phyloP scores from a whole-genome alignment of 2,329 filamentous ascomycete species.

The Phyllosticta citriasiana region DNA sequence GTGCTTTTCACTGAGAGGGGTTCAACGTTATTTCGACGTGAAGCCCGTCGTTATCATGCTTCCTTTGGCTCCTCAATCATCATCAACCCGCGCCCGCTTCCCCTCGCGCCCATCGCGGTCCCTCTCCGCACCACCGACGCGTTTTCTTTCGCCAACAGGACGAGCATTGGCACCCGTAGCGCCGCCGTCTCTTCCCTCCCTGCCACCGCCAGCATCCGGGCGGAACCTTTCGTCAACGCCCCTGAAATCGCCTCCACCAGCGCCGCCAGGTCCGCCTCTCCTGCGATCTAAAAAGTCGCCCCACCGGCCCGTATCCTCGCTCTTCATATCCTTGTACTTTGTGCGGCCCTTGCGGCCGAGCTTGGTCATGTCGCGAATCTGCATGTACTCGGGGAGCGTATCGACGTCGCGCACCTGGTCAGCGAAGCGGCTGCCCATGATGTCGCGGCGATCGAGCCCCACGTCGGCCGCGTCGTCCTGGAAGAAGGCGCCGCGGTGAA shows the following conservation, averaged over 20 bases:
- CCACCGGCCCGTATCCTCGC: conserved; percentile 86
- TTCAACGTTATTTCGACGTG: not conserved
- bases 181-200: conserved; percentile 35
- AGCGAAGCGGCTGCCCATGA: conserved; percentile 74
- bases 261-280: conserved; percentile 12
- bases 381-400: conserved; percentile 79
- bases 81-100: conserved; percentile 33
- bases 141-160: conserved; percentile 54
- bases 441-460: conserved; percentile 67
- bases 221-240: conserved; percentile 57
- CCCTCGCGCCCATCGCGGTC: conserved; percentile 30
- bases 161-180: conserved; percentile 61
- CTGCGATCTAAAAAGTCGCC: conserved; percentile 50
- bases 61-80: not conserved
- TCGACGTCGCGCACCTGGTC: conserved; percentile 79
- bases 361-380: conserved; percentile 87
- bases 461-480: conserved; percentile 67
- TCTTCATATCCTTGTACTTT: conserved; percentile 78
- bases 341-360: conserved; percentile 85
- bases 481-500: conserved; percentile 94
- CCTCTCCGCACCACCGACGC: conserved; percentile 21
- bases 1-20: too few species aligned
- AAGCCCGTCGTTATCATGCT: not conserved
- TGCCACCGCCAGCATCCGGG: conserved; percentile 41
- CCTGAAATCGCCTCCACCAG: conserved; percentile 24